Base-by-base conservation (phyloP, 257 asterid genomes). In the Leonotis leonurus region DNA sequence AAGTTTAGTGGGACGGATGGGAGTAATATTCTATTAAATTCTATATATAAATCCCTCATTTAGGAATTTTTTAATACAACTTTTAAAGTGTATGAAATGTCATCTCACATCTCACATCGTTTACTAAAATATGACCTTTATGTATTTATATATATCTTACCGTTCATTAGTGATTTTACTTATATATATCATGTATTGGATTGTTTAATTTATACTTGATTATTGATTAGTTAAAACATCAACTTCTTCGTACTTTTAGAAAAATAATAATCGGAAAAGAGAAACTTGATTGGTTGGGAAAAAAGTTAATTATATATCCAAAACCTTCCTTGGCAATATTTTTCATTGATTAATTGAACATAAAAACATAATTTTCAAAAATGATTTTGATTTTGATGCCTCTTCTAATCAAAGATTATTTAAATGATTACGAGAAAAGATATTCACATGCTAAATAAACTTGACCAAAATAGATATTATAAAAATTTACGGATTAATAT, bases 361-460 rank as follows among this genome's bases (percentile, higher is more conserved):
- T 21, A 20, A 35, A 8, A 30, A 36, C 52, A 37, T 25, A 50
- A 35, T 64, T 51, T 50, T 46, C 50, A 13, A 64, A 36, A 49
- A 24, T 22, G 60, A 63, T 63, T 46, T 64, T 36, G 52, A 50
- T 64, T 51, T 51, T 41, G 14, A n/a, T n/a, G n/a, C n/a, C 24
- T 24, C 49, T 49, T 49, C 69, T 12, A 36, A 50, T 50, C 41
- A 64, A 64, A 21, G 20, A 21, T 22, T 60, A 16, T 59, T 41
- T 16, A 18, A 39, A 2, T 41, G 30, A 60, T 20, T 46, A 2
- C 4, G 9, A 46, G 27, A 10, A 20, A 43, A 43, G 16, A 5
- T 12, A 11, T 13, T 8, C 14, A 12, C 4, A 59, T 1, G 13
- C 8, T n/a, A 58, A 39, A 58, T 9, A 37, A 2, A 12, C 44